Conservation (phyloP, 2,329 filamentous ascomycete species). For the Epichloe amarillans region DNA sequence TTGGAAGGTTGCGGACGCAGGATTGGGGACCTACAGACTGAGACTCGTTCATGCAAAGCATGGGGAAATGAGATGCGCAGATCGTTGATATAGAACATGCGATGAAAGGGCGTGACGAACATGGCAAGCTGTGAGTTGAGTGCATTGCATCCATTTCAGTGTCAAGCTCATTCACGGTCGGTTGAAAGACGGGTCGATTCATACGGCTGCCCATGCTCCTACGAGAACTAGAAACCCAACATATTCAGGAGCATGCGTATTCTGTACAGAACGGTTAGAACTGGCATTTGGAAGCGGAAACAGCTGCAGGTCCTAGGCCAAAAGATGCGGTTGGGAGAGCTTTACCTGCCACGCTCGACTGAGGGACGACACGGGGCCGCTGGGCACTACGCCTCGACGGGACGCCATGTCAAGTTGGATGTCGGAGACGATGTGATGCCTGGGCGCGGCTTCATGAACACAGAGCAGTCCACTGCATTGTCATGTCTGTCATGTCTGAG, state of each 20-base stretch:
- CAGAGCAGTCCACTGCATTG: neutral
- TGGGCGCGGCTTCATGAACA: neutral
- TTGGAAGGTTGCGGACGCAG: too few species aligned
- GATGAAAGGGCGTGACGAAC: constrained; percentile 70
- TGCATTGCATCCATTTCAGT: constrained; percentile 5
- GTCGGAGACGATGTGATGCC: neutral
- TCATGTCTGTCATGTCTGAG: neutral
- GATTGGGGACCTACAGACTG: constrained; percentile 45
- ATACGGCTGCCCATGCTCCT: constrained; percentile 4
- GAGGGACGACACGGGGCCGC: neutral
- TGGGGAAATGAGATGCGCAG: constrained; percentile 75
- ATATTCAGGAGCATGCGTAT: constrained; percentile 6
- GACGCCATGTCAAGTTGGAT: neutral
- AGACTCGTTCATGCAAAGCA: constrained; percentile 69
- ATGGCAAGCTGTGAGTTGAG: constrained; percentile 13
- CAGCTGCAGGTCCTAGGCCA: neutral
- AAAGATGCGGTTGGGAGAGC: neutral
- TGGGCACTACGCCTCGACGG: neutral
- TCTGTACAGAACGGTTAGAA: constrained; percentile 3
- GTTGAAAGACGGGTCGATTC: neutral
- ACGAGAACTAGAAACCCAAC: constrained; percentile 4
- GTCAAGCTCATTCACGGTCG: neutral
- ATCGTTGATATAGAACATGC: constrained; percentile 85
- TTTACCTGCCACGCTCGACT: constrained; percentile 6
- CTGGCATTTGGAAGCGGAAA: neutral